A percentile compares a stretch with the other conserved stretches of the same genome.
Evolutionary conservation across 2,329 filamentous ascomycete species (phyloP).

Genomic region (Monosporascus sp.): DNA sequence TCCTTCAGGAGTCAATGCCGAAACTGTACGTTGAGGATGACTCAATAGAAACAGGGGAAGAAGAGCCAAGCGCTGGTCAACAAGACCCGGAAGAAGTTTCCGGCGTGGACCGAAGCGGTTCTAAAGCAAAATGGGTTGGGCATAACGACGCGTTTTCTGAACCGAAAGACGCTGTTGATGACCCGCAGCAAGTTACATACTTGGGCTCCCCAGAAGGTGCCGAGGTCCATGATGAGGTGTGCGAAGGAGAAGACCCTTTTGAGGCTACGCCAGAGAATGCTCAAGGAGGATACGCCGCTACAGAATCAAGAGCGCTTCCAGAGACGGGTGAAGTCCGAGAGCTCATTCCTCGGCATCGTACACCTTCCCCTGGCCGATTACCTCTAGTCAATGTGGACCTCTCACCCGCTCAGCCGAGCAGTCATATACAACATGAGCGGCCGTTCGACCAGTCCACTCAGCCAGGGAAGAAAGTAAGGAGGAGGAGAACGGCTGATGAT

Average conservation of each 20-base stretch:
- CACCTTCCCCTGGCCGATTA: conserved; percentile 8
- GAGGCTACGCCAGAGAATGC: conserved; percentile 3
- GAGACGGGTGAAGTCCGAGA: conserved; percentile 3
- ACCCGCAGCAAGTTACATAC: conserved; percentile 10
- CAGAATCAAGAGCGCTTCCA: conserved; percentile 4
- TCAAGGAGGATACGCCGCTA: conserved; percentile 4
- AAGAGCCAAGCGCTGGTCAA: conserved; percentile 7
- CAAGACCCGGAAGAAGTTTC: conserved; percentile 12
- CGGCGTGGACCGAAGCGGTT: conserved; percentile 17
- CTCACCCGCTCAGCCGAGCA: conserved; percentile 28
- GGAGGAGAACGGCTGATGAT: conserved; percentile 20
- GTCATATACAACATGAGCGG: conserved; percentile 30
- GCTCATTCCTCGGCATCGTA: conserved; percentile 10
- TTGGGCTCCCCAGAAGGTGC: conserved; percentile 5
- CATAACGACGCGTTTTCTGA: conserved; percentile 21
- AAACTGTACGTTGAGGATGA: conserved; percentile 5
- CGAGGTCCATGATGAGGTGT: conserved; percentile 6
- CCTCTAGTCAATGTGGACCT: conserved; percentile 19
- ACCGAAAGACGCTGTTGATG: conserved; percentile 11
- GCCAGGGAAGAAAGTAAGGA: conserved; percentile 31
- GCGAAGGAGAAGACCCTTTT: conserved; percentile 1
- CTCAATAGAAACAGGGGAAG: conserved; percentile 6
- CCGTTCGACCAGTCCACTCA: conserved; percentile 30
- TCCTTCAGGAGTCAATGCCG: conserved; percentile 13
- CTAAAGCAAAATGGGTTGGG: conserved; percentile 17